phyloP scores from a whole-genome alignment of 495 filamentous ascomycete genomes.

The Penicillium pulvis region DNA sequence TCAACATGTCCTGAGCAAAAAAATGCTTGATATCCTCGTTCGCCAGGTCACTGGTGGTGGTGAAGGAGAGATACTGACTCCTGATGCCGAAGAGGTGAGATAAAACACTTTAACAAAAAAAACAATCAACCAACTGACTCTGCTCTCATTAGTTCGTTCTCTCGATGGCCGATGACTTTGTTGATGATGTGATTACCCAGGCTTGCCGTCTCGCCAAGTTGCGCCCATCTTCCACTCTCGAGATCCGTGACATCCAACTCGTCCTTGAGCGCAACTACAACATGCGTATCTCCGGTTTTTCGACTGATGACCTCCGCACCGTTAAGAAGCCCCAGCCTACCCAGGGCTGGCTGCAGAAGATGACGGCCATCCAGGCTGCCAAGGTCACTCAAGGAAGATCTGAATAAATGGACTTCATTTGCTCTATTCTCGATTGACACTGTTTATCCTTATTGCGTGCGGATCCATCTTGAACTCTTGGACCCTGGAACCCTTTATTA shows the following conservation, averaged over 20 bases:
- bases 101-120: neutral
- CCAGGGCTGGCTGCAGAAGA: slow-evolving; percentile 87
- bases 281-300: slow-evolving; percentile 94
- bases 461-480: neutral
- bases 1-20: slow-evolving; percentile 87
- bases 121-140: neutral
- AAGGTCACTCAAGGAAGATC: slow-evolving; percentile 63
- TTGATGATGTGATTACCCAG: slow-evolving; percentile 82
- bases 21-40: slow-evolving; percentile 93
- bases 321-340: slow-evolving; percentile 90
- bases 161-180: slow-evolving; percentile 88
- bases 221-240: slow-evolving; percentile 81
- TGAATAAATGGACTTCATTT: slow-evolving; percentile 28
- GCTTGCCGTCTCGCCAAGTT: slow-evolving; percentile 93
- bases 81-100: slow-evolving; percentile 92
- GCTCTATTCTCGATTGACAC: neutral
- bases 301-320: slow-evolving; percentile 89
- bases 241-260: slow-evolving; percentile 92
- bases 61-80: slow-evolving; percentile 70
- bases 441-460: neutral
- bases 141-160: slow-evolving; percentile 67
- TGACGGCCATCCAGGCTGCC: slow-evolving; percentile 91
- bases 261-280: slow-evolving; percentile 97
- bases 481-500: neutral
- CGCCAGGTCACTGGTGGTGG: slow-evolving; percentile 86